Conservation (phyloP, 768 basidiomycete species). For the Cantharellus anzutake region DNA sequence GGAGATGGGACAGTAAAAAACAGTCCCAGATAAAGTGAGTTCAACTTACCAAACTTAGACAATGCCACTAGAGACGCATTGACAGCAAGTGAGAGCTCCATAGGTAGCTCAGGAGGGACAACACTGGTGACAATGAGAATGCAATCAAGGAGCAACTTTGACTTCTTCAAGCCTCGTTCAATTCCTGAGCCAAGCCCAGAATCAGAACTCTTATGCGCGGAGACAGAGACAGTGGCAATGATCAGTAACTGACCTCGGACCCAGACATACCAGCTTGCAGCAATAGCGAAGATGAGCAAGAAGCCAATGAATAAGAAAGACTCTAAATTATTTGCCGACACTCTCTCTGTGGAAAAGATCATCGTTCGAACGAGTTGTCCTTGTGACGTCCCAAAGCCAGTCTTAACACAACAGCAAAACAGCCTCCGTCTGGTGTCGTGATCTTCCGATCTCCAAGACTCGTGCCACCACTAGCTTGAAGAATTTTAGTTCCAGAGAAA, state of each 20-base stretch:
- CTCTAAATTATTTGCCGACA: constrained; percentile 91
- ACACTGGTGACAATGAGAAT: constrained; percentile 93
- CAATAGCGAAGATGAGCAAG: constrained; percentile 90
- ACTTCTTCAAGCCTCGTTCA: constrained; percentile 82
- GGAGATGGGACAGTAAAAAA: background rate
- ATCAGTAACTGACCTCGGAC: constrained; percentile 44
- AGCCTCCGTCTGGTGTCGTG: constrained; percentile 75
- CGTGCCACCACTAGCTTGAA: constrained; percentile 53
- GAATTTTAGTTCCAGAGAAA: constrained; percentile 92
- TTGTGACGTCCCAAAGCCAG: constrained; percentile 94
- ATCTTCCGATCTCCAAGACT: constrained; percentile 5
- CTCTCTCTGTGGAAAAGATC: constrained; percentile 95
- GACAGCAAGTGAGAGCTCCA: constrained; percentile 93
- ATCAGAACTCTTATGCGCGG: background rate
- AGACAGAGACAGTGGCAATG: background rate
- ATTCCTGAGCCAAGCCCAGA: constrained; percentile 37
- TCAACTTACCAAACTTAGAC: constrained; percentile 64
- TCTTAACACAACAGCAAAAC: constrained; percentile 85
- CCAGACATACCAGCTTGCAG: constrained; percentile 98
- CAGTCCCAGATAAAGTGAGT: background rate
- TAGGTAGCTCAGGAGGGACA: constrained; percentile 92
- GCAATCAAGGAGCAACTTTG: constrained; percentile 87
- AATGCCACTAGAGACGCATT: constrained; percentile 87
- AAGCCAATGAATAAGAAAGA: constrained; percentile 97
- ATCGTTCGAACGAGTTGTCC: constrained; percentile 95